These are phyloP conservation scores for Euphrasia arctica DNA, from an alignment of 305 asterid genomes.

Conservation along the genomic window DNA sequence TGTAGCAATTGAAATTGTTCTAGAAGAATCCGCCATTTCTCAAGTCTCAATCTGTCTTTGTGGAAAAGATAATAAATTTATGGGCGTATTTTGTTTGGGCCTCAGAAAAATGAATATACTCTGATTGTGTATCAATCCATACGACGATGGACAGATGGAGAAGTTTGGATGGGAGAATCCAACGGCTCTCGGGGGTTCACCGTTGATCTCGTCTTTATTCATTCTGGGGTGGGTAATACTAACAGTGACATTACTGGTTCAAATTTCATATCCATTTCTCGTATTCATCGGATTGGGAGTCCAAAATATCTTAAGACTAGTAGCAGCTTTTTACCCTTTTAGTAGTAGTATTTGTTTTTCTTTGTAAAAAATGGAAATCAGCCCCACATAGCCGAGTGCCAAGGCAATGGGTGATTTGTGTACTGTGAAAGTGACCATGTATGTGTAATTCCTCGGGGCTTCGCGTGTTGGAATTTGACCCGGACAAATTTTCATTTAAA, in stretches of 20 bases:
- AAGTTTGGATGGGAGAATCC: background rate
- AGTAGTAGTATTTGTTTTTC: no score
- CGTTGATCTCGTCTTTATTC: background rate
- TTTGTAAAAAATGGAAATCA: no score
- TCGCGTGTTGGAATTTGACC: no score
- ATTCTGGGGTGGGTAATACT: background rate
- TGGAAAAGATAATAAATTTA: background rate
- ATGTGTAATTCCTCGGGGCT: no score
- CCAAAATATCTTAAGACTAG: no score
- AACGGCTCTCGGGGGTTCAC: background rate
- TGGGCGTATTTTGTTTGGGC: background rate
- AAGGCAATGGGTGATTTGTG: no score
- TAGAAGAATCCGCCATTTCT: slow-evolving; percentile 68
- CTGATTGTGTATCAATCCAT: background rate
- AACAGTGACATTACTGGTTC: background rate
- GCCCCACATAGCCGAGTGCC: no score
- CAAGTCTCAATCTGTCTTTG: slow-evolving; percentile 12
- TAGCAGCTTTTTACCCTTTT: no score
- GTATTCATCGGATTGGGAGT: background rate
- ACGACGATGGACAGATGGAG: background rate
- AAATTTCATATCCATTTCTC: background rate
- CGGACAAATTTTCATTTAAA: no score
- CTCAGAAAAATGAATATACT: background rate
- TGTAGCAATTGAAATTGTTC: slow-evolving; percentile 26
- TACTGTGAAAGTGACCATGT: no score